Base-by-base conservation (phyloP, 768 basidiomycete species). In the Gyrodon lividus region DNA sequence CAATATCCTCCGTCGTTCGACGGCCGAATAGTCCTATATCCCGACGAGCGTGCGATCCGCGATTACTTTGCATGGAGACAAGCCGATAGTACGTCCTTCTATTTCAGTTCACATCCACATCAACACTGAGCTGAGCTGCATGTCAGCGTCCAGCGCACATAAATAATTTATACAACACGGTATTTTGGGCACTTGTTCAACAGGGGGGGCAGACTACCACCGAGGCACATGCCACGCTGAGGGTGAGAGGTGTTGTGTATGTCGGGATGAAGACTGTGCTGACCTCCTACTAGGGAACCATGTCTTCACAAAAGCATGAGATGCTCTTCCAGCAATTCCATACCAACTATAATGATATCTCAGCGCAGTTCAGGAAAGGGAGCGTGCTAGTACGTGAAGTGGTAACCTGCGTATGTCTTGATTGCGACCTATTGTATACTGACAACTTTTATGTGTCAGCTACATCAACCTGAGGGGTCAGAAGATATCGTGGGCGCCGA, bases 31-130 rank as follows among this genome's bases (percentile, higher is more conserved):
- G 79, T 94, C 0, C 64, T 89, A 14, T 98, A 98, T 69, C 93
- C 96, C 0, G 73, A 75, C 1, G 76, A 75, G 30, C 77, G 75
- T 46, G 83, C 87, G 55, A 75, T 96, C 8, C 80, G 85, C 7
- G 97, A 99, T 67, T 99, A 99, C 66, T 95, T 98, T 65, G 72
- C 90, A 0, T 99, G 97, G 97, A 74, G 97, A 52, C 97, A 98
- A 68, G 89, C 87, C 0, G 96, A 98, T 65, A 96, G 96, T 96
- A 62, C 54, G 92, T 72, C 19, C 10, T 41, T 12, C 19, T 34
- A 0, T 19, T 30, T 38, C 2, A 5, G n/a, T 45, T 14, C 7
- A 16, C 22, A n/a, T 22, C n/a, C 42, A 35, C 20, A 31, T 45
- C 51, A 45, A 24, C 13, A 43, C 28, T 59, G 22, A 52, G 54